Conservation (phyloP, 106 monocot genomes). For the Acorus gramineus region DNA sequence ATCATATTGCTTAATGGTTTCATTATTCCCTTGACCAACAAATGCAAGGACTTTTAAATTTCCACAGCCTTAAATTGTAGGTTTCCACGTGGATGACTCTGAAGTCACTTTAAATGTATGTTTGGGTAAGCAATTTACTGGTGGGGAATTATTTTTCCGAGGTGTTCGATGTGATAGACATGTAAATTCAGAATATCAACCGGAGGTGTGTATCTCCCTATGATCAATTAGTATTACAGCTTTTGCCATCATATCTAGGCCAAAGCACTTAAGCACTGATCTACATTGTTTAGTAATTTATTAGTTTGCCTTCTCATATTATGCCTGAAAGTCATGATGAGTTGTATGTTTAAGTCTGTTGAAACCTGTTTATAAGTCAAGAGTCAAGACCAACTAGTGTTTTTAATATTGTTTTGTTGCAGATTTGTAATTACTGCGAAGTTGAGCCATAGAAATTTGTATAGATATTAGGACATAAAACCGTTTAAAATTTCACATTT, state of each 20-base stretch:
- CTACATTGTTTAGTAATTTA: no score
- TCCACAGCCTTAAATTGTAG: conserved; percentile 22
- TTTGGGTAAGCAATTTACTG: conserved; percentile 87
- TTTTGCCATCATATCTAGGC: not conserved
- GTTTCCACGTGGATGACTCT: conserved; percentile 98
- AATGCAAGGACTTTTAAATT: not conserved
- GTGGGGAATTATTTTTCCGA: conserved; percentile 88
- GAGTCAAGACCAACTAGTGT: no score
- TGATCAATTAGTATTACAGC: not conserved
- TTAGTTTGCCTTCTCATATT: no score
- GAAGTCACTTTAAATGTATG: conserved; percentile 96
- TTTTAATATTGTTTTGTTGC: not conserved
- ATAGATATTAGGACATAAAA: no score
- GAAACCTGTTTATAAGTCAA: no score
- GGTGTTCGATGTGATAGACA: conserved; percentile 91
- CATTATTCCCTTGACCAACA: no score
- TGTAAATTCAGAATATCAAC: conserved; percentile 77
- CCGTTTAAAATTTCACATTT: no score
- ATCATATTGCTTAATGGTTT: no score
- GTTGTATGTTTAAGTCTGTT: no score
- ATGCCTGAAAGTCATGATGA: no score
- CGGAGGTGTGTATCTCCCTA: conserved; percentile 46
- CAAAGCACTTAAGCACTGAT: no score
- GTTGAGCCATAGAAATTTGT: no score
- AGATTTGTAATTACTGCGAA: not conserved